phyloP scores from a whole-genome alignment of 2,329 filamentous ascomycete genomes.

The Hypocrella siamensis region DNA sequence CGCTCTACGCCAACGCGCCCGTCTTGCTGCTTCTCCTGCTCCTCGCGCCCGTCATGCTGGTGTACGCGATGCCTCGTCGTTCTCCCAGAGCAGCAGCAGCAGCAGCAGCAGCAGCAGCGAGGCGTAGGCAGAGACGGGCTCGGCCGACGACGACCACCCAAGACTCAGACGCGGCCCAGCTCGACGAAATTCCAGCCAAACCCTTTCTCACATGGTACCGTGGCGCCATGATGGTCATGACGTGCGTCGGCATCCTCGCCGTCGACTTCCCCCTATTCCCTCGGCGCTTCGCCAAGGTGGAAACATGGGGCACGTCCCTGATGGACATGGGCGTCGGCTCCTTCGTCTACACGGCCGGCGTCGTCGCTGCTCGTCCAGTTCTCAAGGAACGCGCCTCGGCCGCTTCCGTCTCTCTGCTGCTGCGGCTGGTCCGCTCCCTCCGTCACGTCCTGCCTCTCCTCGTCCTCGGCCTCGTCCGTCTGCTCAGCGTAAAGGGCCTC shows the following conservation, averaged over 20 bases:
- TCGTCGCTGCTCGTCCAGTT: constrained; percentile 74
- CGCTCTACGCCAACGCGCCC: constrained; percentile 64
- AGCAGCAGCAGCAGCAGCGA: constrained; percentile 18
- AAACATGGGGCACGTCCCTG: constrained; percentile 98
- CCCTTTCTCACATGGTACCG: constrained; percentile 89
- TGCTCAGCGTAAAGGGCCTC: constrained; percentile 81
- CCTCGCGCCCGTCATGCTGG: constrained; percentile 50
- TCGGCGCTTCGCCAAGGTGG: constrained; percentile 88
- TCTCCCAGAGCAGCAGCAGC: not conserved
- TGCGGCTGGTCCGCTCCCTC: constrained; percentile 49
- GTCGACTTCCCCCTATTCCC: constrained; percentile 93
- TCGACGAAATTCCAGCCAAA: constrained; percentile 73
- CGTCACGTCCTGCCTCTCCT: constrained; percentile 75
- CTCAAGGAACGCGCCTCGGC: constrained; percentile 51
- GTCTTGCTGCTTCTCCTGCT: constrained; percentile 62
- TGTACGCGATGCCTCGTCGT: constrained; percentile 35
- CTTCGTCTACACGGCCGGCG: constrained; percentile 86
- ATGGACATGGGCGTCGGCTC: constrained; percentile 98
- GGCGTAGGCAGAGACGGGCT: too few relatives aligned
- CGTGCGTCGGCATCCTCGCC: constrained; percentile 83
- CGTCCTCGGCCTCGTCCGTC: constrained; percentile 60
- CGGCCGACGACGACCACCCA: too few relatives aligned
- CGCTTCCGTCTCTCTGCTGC: constrained; percentile 29
- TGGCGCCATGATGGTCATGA: constrained; percentile 79
- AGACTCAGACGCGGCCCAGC: too few relatives aligned